Base-by-base conservation (phyloP, 495 filamentous ascomycete species). In the Lasiosphaeris hirsuta region DNA sequence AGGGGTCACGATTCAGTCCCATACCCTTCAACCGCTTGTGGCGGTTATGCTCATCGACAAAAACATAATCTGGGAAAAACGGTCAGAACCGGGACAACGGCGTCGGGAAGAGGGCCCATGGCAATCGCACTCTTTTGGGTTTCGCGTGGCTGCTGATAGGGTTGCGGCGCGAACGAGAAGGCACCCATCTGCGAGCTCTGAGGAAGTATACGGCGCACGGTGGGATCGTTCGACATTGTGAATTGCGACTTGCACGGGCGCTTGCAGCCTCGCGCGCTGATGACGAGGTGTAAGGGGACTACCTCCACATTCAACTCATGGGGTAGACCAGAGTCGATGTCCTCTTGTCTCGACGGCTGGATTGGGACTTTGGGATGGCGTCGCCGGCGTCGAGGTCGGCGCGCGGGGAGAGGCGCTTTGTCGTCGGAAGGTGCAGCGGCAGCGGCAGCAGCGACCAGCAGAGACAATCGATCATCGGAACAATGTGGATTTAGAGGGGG, bases 1-100 rank as follows among this genome's bases (percentile, higher is more conserved):
- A 23, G 19, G 17, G 42, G 18, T 30, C 23, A 18, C n/a, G 36
- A 18, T 18, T 8, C n/a, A 23, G 35, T 51, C 52, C 43, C 72
- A 65, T 84, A 96, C 92, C 92, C 79, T 99, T 99, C 53, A 97
- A 76, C 60, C 94, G 82, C 76, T 97, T 97, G 75, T 99, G 94
- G 43, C 94, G 86, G 73, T 97, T 99, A 70, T 99, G 93, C 73
- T 99, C 94, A 71, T 99, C 95, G 50, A 99, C 94, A 65, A 99
- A 99, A 45, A 99, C 94, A 88, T 96, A 98, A 67, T 96, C 92
- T 97, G 61, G 23, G 58, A 7, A 63, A 65, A 23, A 44, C 14
- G 34, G 65, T 64, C 48, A 62, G 62, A 56, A 50, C 36, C 13
- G 2, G 2, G 23, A 11, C 34, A 42, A 7, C n/a, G n/a, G n/a